These are phyloP conservation scores for Golubevia pallescens DNA, from an alignment of 1,284 basidiomycete genomes.

Conservation along the genomic window DNA sequence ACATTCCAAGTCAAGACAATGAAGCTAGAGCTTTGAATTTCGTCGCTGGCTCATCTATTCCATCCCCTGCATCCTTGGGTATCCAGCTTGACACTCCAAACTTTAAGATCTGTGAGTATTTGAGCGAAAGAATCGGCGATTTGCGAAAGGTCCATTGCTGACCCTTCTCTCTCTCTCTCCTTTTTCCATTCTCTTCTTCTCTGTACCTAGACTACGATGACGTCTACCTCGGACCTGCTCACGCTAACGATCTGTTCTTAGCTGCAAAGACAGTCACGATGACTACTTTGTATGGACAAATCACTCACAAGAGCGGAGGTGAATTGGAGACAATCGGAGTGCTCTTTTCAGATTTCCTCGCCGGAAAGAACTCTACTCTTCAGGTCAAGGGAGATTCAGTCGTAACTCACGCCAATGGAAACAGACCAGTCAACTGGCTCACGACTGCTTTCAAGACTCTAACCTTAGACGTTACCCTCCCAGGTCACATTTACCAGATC, in stretches of 20 bases:
- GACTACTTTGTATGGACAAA: constrained; percentile 32
- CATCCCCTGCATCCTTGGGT: constrained; percentile 49
- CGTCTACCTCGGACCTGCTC: too few relatives aligned
- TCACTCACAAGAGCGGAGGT: constrained; percentile 38
- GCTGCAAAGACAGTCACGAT: constrained; percentile 39
- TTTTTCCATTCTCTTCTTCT: too few relatives aligned
- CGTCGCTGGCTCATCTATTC: constrained; percentile 31
- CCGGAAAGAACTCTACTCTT: constrained; percentile 41
- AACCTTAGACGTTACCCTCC: constrained; percentile 39
- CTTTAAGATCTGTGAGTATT: constrained; percentile 25
- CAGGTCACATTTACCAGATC: constrained; percentile 55
- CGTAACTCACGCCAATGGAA: constrained; percentile 41
- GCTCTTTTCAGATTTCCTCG: constrained; percentile 53
- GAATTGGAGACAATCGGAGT: constrained; percentile 47
- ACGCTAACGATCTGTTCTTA: constrained; percentile 40
- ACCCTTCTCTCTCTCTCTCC: too few relatives aligned
- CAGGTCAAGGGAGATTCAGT: constrained; percentile 42
- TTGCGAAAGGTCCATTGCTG: too few relatives aligned
- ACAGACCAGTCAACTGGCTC: constrained; percentile 55
- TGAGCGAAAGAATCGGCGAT: neutral
- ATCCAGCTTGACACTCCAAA: constrained; percentile 58
- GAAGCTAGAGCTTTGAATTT: constrained; percentile 47
- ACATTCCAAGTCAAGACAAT: constrained; percentile 25
- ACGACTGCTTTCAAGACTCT: constrained; percentile 49
- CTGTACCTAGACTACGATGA: too few relatives aligned